phyloP scores from a whole-genome alignment of 2,329 filamentous ascomycete species.

The Sclerotiophoma versabilis region DNA sequence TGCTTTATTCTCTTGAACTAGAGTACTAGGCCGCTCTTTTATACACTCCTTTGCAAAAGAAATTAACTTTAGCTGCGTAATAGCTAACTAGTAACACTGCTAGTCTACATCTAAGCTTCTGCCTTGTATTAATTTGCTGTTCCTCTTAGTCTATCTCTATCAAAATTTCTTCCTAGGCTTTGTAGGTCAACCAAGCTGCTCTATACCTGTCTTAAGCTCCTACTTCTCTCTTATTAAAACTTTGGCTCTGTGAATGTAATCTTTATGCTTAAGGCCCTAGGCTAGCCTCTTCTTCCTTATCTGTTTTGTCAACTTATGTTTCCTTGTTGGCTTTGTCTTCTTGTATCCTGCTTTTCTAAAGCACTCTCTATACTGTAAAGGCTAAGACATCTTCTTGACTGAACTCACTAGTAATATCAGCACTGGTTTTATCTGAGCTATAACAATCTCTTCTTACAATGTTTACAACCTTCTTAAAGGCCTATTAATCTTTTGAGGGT shows the following conservation, averaged over 20 bases:
- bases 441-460: constrained; percentile 10
- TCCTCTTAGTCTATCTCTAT: constrained; percentile 16
- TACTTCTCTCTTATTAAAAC: constrained; percentile 15
- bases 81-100: constrained; percentile 9
- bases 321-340: constrained; percentile 13
- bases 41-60: constrained; percentile 18
- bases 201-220: constrained; percentile 16
- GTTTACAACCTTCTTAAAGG: not conserved
- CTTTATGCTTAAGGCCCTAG: not conserved
- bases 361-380: constrained; percentile 14
- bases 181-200: too few relatives aligned
- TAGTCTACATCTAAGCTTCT: constrained; percentile 13
- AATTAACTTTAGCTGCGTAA: constrained; percentile 15
- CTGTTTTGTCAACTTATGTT: constrained; percentile 19
- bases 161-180: constrained; percentile 7
- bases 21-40: constrained; percentile 7
- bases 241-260: constrained; percentile 6
- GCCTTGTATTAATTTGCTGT: constrained; percentile 15
- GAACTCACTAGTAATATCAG: constrained; percentile 19
- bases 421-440: constrained; percentile 22
- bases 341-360: constrained; percentile 5
- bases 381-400: constrained; percentile 10
- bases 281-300: not conserved
- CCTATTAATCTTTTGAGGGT: not conserved
- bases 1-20: constrained; percentile 23